These are phyloP conservation scores for Yamadazyma buinensis DNA, from an alignment of 1,139 yeast species.

Conservation along the genomic window DNA sequence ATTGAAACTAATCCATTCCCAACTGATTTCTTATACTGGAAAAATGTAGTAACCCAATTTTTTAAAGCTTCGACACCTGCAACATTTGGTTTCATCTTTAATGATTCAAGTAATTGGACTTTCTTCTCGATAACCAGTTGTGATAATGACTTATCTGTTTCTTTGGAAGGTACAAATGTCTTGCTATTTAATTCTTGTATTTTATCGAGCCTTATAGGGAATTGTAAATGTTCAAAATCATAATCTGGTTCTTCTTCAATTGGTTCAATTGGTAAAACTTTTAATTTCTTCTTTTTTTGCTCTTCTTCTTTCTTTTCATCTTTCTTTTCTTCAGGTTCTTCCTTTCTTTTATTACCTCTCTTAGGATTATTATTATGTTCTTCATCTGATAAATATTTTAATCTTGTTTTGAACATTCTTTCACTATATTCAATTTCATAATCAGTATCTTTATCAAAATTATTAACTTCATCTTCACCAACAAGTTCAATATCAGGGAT, in stretches of 20 bases:
- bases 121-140: conserved; percentile 1
- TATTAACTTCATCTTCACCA: conserved; percentile 31
- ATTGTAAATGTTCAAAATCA: conserved; percentile 2
- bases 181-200: conserved; percentile 1
- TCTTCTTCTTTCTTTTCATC: conserved; percentile 1
- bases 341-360: conserved; percentile 29
- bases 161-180: not conserved
- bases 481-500: conserved; percentile 49
- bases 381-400: conserved; percentile 50
- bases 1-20: conserved; percentile 38
- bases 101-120: not conserved
- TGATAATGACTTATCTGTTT: conserved; percentile 1
- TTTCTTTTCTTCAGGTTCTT: conserved; percentile 18
- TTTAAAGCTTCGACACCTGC: conserved; percentile 25
- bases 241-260: conserved; percentile 5
- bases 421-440: conserved; percentile 71
- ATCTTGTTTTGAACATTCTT: conserved; percentile 61
- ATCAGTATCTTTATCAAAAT: conserved; percentile 66
- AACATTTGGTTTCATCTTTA: conserved; percentile 17
- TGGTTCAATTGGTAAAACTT: not conserved
- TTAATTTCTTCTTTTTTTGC: conserved; percentile 12
- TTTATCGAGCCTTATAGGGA: conserved; percentile 3
- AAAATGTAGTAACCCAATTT: conserved; percentile 34
- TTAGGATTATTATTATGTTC: conserved; percentile 33
- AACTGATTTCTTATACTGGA: conserved; percentile 37